A percentile compares a stretch with the other conserved stretches of the same genome.
Conservation (phyloP, 2,329 filamentous ascomycete species). For the Chaetomiaceae sp. region DNA sequence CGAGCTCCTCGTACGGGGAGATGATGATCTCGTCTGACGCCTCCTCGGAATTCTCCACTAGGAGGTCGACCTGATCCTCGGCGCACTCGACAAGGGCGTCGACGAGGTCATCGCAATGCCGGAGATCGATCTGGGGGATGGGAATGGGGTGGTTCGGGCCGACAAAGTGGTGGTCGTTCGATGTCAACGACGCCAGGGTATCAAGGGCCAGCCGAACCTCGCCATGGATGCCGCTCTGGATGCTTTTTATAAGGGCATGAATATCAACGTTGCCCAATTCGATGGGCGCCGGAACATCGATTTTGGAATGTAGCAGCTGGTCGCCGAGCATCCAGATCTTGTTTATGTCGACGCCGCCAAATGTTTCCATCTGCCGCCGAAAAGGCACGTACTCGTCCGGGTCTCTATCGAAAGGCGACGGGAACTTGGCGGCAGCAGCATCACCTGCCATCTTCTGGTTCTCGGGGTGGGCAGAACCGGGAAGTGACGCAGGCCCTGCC, state of each 20-base stretch:
- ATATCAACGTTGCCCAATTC: constrained; percentile 89
- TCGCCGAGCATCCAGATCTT: constrained; percentile 60
- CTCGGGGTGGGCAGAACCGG: constrained; percentile 32
- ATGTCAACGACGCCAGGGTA: constrained; percentile 53
- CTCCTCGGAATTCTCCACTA: constrained; percentile 80
- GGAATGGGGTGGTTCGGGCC: constrained; percentile 52
- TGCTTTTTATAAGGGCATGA: constrained; percentile 78
- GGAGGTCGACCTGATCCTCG: constrained; percentile 76
- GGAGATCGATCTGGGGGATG: constrained; percentile 61
- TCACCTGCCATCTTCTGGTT: constrained; percentile 25
- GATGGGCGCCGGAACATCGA: constrained; percentile 66
- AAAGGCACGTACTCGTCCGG: constrained; percentile 53
- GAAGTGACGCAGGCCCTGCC: constrained; percentile 38
- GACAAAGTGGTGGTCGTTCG: constrained; percentile 52
- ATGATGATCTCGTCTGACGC: constrained; percentile 83
- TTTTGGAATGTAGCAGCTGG: constrained; percentile 63
- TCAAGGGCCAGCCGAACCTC: constrained; percentile 91
- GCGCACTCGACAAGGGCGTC: constrained; percentile 87
- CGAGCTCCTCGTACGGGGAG: constrained; percentile 79
- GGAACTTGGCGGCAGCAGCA: constrained; percentile 27
- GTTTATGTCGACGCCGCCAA: constrained; percentile 68
- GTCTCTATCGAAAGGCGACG: constrained; percentile 37
- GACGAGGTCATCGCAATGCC: constrained; percentile 79
- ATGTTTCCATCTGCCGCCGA: constrained; percentile 50
- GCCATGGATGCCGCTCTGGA: constrained; percentile 83